Evolutionary conservation across 345 rosid species (phyloP).

Genomic region (Citrus australasica): DNA sequence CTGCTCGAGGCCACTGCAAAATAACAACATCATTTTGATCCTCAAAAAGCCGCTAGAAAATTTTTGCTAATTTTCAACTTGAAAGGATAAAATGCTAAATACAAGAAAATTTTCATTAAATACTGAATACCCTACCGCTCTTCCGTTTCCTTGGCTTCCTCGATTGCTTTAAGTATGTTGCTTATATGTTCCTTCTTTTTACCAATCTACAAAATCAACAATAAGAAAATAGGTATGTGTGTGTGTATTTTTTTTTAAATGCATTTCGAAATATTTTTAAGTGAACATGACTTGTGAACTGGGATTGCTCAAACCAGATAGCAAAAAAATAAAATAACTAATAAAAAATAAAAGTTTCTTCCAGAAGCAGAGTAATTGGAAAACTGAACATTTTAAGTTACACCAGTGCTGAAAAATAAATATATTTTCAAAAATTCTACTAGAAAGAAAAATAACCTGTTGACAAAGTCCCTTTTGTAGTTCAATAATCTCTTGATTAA

Average conservation of each 20-base stretch:
- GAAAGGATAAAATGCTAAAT: not conserved
- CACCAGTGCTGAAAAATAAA: not conserved
- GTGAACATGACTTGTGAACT: not conserved
- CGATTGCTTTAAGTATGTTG: conserved; percentile 28
- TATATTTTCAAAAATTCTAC: not conserved
- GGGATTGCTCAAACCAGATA: not conserved
- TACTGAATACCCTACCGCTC: conserved; percentile 31
- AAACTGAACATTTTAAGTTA: not conserved
- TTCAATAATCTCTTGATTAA: conserved; percentile 37
- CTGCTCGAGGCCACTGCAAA: conserved; percentile 47
- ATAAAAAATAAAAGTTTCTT: not conserved
- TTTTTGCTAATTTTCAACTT: not conserved
- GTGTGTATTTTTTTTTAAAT: too few relatives aligned
- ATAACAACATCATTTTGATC: conserved; percentile 2
- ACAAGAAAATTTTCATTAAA: not conserved
- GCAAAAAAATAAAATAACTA: not conserved
- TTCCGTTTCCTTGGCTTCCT: conserved; percentile 30
- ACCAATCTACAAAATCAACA: conserved; percentile 27
- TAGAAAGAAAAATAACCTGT: conserved; percentile 29
- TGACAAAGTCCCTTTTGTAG: conserved; percentile 34
- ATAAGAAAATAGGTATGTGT: not conserved
- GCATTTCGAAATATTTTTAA: not conserved
- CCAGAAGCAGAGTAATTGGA: not conserved
- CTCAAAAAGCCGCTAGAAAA: not conserved
- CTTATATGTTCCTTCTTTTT: conserved; percentile 31